Conservation (phyloP, 2,329 filamentous ascomycete species). For the Apiospora sp. region DNA sequence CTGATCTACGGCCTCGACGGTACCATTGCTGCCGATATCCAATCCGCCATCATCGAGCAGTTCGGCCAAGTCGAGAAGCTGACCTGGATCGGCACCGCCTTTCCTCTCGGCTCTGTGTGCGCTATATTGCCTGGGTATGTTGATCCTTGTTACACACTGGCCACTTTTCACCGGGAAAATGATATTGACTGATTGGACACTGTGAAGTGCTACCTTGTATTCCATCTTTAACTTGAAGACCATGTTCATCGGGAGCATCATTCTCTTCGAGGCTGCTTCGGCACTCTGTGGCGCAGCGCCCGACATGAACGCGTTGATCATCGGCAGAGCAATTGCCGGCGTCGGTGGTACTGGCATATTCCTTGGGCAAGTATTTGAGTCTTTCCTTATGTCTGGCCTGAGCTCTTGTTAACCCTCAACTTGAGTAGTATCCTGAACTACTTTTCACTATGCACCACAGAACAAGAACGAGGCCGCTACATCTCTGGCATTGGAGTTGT, state of each 20-base stretch:
- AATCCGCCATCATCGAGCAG: conserved; percentile 48
- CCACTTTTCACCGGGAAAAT: too few relatives aligned
- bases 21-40: conserved; percentile 48
- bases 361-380: conserved; percentile 34
- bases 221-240: conserved; percentile 54
- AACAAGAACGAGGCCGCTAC: neutral
- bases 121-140: conserved; percentile 47
- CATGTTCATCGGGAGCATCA: conserved; percentile 39
- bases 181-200: neutral
- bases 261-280: conserved; percentile 35
- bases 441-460: neutral
- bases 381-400: too few relatives aligned
- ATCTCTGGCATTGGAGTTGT: neutral
- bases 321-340: conserved; percentile 54
- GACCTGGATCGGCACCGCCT: conserved; percentile 50
- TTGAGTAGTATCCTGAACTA: neutral
- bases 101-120: conserved; percentile 50
- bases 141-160: too few relatives aligned
- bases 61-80: conserved; percentile 50
- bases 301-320: conserved; percentile 55
- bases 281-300: conserved; percentile 54
- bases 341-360: conserved; percentile 56
- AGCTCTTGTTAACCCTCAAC: too few relatives aligned
- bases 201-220: conserved; percentile 37
- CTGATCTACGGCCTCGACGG: conserved; percentile 45